Evolutionary conservation across 495 filamentous ascomycete genomes (phyloP), one percentile per base, ranked within the genome.

Genomic region (Sordaria brevicollis): DNA sequence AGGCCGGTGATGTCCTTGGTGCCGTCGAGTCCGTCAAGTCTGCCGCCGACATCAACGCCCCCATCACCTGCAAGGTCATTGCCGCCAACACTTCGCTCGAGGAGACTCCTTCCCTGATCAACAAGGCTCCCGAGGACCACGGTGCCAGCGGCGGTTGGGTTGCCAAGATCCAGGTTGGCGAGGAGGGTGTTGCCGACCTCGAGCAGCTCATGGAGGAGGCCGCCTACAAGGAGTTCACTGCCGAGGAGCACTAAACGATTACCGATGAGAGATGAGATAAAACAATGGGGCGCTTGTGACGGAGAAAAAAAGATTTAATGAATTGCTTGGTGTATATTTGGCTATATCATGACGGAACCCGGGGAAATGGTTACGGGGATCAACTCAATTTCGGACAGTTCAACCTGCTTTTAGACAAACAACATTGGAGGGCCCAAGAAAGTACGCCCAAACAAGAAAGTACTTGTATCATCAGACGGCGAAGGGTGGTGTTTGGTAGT

Each of bases 21-120:
- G 93, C 95, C 62, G 94, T 99, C 71, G 95, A 99, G 86, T 96
- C 93, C 10, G 95, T 99, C 78, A 99, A 99, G 86, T 94, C 91
- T 54, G 95, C 96, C 19, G 94, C 92, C 71, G 95, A 99, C 79
- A 96, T 99, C 82, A 89, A 96, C 79, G 89, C 93, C 5, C 96
- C 95, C 33, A 86, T 97, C 66, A 81, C 86, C 37, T 93, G 94
- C 72, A 91, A 81, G 72, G 86, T 99, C 66, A 85, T 88, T 35
- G 85, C 86, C 73, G 83, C 87, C 65, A 99, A 99, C 82, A 71
- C 74, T 2, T 68, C 85, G 68, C 85, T 99, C 68, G 89, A 92
- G 79, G 91, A 96, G 77, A 93, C 90, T 82, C 94, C 96, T 33
- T 88, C 86, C 73, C 86, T 85, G 35, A 93, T 98, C 81, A 99